Evolutionary conservation across 23 red algal genomes (phyloP), one percentile per base, ranked within the genome.

Genomic region (Cyanidium caldarium): DNA sequence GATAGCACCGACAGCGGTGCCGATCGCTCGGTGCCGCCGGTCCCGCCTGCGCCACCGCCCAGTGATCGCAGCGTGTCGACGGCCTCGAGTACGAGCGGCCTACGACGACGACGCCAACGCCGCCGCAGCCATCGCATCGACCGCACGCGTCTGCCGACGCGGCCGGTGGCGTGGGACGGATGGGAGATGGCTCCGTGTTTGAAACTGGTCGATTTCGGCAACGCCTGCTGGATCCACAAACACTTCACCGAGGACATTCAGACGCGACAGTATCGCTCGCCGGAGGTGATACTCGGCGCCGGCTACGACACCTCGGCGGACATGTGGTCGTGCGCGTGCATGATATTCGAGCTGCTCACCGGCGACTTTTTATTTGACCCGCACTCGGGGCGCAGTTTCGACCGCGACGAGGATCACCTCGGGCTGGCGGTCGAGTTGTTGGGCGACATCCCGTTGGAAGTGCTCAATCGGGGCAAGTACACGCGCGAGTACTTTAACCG

Each of bases 351-450:
- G 66, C 58, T 95, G 42, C 72, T 80, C 15, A 95, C 90, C 0
- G 90, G 90, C n/a, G 90, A 95, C 39, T 95, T 86, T 82, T 68
- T 95, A 1, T 95, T 95, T 69, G 90, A 95, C 44, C 90, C 90
- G n/a, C 90, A 84, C 38, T 73, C 73, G 14, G 75, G 68, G 0
- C 76, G 86, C 40, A 39, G 73, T 5, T 95, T 83, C 68, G 68
- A 70, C 38, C 67, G 90, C 26, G 90, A 95, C 40, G 90, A 95
- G 69, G 90, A 95, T 46, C 90, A 95, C 43, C 46, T 95, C 15
- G 90, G 82, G 10, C 77, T 95, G 5, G 87, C 87, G 80, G 87
- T 87, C 40, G 90, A 95, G 73, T 66, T 95, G 2, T 34, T 95
- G 20, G 90, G 90, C 41, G 46, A 76, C 41, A 46, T 94, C 33